A percentile compares a stretch with the other conserved stretches of the same genome.
Evolutionary conservation across 129 eudicot genomes (phyloP).

Genomic region (Flaveria robusta): DNA sequence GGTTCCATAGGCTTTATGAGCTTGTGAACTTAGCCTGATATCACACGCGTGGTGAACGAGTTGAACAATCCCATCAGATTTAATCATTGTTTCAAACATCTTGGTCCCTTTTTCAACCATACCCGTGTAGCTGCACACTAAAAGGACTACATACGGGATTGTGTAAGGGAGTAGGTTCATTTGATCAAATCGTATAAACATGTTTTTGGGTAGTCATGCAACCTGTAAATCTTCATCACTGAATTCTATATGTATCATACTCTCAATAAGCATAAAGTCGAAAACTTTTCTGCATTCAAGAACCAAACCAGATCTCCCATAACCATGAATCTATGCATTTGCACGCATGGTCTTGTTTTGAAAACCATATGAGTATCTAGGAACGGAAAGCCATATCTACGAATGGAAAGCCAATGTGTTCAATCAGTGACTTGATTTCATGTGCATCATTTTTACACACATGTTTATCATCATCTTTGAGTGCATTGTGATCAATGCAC

Average conservation of each 20-base stretch:
- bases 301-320: slow-evolving; percentile 69
- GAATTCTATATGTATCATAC: slow-evolving; percentile 60
- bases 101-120: too few species aligned
- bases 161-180: slow-evolving; percentile 57
- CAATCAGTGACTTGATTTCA: slow-evolving; percentile 52
- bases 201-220: slow-evolving; percentile 50
- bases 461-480: slow-evolving; percentile 30
- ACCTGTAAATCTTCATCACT: slow-evolving; percentile 64
- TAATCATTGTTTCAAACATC: too few species aligned
- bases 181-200: slow-evolving; percentile 42
- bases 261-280: slow-evolving; percentile 39
- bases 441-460: background rate
- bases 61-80: too few species aligned
- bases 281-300: slow-evolving; percentile 46
- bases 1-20: slow-evolving; percentile 51
- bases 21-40: slow-evolving; percentile 54
- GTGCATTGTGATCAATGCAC: slow-evolving; percentile 67
- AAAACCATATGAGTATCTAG: slow-evolving; percentile 35
- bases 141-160: slow-evolving; percentile 64
- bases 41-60: slow-evolving; percentile 64
- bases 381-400: too few species aligned
- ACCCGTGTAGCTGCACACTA: slow-evolving; percentile 68
- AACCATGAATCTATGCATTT: slow-evolving; percentile 66
- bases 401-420: slow-evolving; percentile 50
- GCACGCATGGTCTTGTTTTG: slow-evolving; percentile 44